These are phyloP conservation scores for Pseudogymnoascus sp. DNA, from an alignment of 2,329 filamentous ascomycete genomes.

Conservation along the genomic window DNA sequence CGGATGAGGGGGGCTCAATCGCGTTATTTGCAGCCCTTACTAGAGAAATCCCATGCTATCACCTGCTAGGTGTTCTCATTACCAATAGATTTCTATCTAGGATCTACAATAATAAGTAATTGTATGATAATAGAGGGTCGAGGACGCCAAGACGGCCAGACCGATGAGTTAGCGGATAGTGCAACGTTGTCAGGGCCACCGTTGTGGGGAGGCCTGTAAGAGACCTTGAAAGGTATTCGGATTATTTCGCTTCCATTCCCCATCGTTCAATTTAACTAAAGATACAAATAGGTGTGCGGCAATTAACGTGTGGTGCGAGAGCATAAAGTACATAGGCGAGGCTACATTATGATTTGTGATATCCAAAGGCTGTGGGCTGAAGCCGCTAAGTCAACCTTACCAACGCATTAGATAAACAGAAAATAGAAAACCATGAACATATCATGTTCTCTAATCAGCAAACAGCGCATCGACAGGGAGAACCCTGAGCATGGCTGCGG, in stretches of 20 bases:
- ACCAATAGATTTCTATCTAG: neutral
- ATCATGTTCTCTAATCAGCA: neutral
- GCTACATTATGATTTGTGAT: neutral
- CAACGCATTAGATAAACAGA: neutral
- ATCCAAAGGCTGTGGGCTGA: neutral
- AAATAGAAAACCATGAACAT: neutral
- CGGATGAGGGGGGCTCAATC: conserved; percentile 1
- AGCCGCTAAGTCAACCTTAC: neutral
- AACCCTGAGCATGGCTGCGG: neutral
- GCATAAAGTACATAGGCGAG: neutral
- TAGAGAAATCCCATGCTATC: neutral
- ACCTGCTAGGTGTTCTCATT: neutral
- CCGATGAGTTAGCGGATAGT: neutral
- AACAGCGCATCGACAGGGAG: neutral
- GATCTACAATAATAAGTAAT: neutral
- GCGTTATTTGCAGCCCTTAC: neutral
- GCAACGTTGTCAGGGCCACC: neutral
- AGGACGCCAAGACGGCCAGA: neutral
- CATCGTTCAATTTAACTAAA: neutral
- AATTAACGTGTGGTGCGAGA: neutral
- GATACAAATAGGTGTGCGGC: neutral
- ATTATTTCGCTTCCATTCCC: neutral
- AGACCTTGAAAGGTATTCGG: neutral
- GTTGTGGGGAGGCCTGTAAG: neutral
- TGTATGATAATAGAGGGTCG: neutral